Evolutionary conservation across 352 stramenopile genomes (phyloP), one percentile per base, ranked within the genome.

Genomic region (Plasmopara muralis): DNA sequence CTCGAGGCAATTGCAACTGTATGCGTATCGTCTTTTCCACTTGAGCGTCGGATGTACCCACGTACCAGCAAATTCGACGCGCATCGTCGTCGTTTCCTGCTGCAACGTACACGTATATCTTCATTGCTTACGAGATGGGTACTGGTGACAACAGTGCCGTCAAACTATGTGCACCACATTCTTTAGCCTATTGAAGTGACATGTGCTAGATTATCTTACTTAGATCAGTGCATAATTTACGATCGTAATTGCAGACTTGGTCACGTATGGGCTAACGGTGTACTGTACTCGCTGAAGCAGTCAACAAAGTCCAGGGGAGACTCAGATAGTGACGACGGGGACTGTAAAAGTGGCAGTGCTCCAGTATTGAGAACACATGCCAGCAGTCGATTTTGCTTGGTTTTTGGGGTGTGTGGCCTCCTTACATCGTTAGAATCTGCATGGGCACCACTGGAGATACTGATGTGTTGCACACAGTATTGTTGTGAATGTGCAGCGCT

Each of bases 41-140:
- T 44, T 72, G 62, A 7, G 53, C 44, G 53, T 84, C 73, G n/a
- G 68, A 79, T 15, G 73, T 84, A 47, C 70, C 68, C 41, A 57
- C 50, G 43, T 79, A 84, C 73, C 73, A 84, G 64, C 60, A 75
- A 33, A 84, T 60, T 44, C 73, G 73, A 15, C 62, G 56, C 37
- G 52, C 43, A 28, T 42, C 14, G 28, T 9, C 52, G 34, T 45
- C 47, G 13, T 16, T 31, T 28, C 43, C 28, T 10, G 10, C 31
- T 6, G 55, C 53, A 44, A 71, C 46, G 40, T 57, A 64, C 29
- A 71, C 58, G 34, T 55, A 59, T 2, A 67, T 45, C 47, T 71
- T 71, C 62, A 71, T 45, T 7, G 12, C 30, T 16, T 45, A 18
- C 20, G 45, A 18, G 40, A 57, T 35, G 31, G 31, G 44, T 40